Evolutionary conservation across 306 rosid genomes (phyloP).

Genomic region (Medicago lupulina): DNA sequence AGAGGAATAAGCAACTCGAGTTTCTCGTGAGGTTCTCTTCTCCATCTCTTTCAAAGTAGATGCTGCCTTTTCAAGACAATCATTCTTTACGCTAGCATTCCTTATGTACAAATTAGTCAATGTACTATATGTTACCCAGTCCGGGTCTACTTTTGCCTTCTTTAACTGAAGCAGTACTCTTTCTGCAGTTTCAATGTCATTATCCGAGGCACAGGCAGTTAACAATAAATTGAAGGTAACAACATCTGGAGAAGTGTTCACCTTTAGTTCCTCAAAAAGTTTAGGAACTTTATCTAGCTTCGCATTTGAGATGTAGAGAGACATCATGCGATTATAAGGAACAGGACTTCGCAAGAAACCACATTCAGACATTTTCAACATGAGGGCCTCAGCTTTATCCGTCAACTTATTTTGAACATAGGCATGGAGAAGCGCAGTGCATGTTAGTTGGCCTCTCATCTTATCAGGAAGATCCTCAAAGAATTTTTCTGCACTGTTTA

Average conservation of each 20-base stretch:
- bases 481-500: slow-evolving; percentile 84
- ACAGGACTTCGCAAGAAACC: slow-evolving; percentile 64
- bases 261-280: slow-evolving; percentile 64
- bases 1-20: slow-evolving; percentile 72
- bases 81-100: slow-evolving; percentile 53
- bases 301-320: slow-evolving; percentile 71
- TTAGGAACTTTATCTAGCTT: slow-evolving; percentile 66
- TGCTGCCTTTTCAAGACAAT: slow-evolving; percentile 65
- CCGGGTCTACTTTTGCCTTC: slow-evolving; percentile 69
- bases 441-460: slow-evolving; percentile 55
- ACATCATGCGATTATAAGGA: slow-evolving; percentile 86
- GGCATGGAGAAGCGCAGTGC: slow-evolving; percentile 78
- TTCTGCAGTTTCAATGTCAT: slow-evolving; percentile 77
- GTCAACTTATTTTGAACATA: slow-evolving; percentile 69
- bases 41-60: slow-evolving; percentile 88
- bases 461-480: slow-evolving; percentile 83
- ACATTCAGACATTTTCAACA: slow-evolving; percentile 80
- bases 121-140: slow-evolving; percentile 83
- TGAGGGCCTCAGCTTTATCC: slow-evolving; percentile 79
- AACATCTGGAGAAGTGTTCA: slow-evolving; percentile 66
- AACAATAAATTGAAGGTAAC: slow-evolving; percentile 79
- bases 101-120: slow-evolving; percentile 76
- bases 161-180: slow-evolving; percentile 69
- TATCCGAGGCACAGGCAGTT: slow-evolving; percentile 61
- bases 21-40: slow-evolving; percentile 53